These are phyloP conservation scores for Amanita pallidorosea DNA, from an alignment of 768 basidiomycete species.

Conservation along the genomic window DNA sequence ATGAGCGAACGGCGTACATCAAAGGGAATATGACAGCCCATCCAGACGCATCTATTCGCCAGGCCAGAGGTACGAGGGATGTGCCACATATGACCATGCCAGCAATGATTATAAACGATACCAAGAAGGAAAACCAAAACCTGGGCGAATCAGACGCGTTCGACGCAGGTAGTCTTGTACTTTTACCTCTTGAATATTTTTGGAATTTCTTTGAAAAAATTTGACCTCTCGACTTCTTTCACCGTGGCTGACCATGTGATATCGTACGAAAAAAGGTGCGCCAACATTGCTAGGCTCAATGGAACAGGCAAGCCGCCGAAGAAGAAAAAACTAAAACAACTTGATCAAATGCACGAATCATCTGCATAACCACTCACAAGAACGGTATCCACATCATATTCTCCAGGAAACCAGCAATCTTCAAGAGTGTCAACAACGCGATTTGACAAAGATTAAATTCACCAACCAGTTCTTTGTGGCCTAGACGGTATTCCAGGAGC, in stretches of 20 bases:
- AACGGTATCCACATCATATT: constrained; percentile 64
- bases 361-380: constrained; percentile 39
- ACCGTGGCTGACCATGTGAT: constrained; percentile 48
- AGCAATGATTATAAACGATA: constrained; percentile 44
- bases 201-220: constrained; percentile 88
- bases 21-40: constrained; percentile 79
- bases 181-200: constrained; percentile 64
- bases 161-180: constrained; percentile 22
- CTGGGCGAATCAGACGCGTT: constrained; percentile 24
- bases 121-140: constrained; percentile 46
- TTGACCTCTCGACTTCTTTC: constrained; percentile 79
- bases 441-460: constrained; percentile 6
- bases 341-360: background rate
- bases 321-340: constrained; percentile 54
- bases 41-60: constrained; percentile 40
- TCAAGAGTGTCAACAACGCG: constrained; percentile 2
- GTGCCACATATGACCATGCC: constrained; percentile 46
- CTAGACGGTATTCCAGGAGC: constrained; percentile 63
- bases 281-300: constrained; percentile 54
- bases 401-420: constrained; percentile 39
- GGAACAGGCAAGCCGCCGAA: constrained; percentile 69
- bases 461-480: constrained; percentile 38
- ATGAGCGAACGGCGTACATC: constrained; percentile 22
- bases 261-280: constrained; percentile 49
- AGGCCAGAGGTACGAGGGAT: constrained; percentile 39